Evolutionary conservation across 2,329 filamentous ascomycete species (phyloP).

Genomic region (Beauveria sp.): DNA sequence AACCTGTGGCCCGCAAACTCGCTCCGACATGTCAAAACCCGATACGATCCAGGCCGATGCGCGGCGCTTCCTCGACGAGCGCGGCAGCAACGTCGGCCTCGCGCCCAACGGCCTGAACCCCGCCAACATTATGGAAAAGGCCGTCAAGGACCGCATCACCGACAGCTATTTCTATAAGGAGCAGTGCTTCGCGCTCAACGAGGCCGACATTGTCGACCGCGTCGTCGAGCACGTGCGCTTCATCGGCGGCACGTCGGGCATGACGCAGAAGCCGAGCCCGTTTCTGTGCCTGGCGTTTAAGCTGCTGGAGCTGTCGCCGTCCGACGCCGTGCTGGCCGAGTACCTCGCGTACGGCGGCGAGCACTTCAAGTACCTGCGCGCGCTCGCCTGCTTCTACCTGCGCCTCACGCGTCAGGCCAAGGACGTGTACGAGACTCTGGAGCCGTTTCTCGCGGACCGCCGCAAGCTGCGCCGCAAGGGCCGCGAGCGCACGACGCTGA

Average conservation of each 20-base stretch:
- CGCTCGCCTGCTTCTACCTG: constrained; percentile 88
- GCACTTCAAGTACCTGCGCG: constrained; percentile 79
- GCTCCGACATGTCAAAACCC: constrained; percentile 28
- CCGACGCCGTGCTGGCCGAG: constrained; percentile 68
- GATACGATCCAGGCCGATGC: constrained; percentile 70
- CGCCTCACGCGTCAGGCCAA: constrained; percentile 75
- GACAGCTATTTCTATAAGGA: constrained; percentile 98
- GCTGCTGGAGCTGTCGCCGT: constrained; percentile 78
- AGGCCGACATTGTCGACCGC: constrained; percentile 74
- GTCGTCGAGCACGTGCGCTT: constrained; percentile 75
- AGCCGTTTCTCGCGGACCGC: constrained; percentile 74
- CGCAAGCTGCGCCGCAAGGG: constrained; percentile 75
- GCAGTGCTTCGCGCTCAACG: constrained; percentile 93
- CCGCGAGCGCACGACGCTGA: constrained; percentile 66
- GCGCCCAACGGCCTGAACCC: constrained; percentile 87
- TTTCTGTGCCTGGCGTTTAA: constrained; percentile 96
- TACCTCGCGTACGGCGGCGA: constrained; percentile 73
- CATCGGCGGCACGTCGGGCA: constrained; percentile 82
- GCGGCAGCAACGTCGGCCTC: constrained; percentile 67
- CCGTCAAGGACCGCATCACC: constrained; percentile 89
- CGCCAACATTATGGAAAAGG: constrained; percentile 91
- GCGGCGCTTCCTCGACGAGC: constrained; percentile 77
- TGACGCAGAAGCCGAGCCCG: constrained; percentile 77
- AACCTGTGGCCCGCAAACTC: not conserved
- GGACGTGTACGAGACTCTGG: constrained; percentile 71